These are phyloP conservation scores for Metschnikowia matae DNA, from an alignment of 805 yeast genomes.

Conservation along the genomic window DNA sequence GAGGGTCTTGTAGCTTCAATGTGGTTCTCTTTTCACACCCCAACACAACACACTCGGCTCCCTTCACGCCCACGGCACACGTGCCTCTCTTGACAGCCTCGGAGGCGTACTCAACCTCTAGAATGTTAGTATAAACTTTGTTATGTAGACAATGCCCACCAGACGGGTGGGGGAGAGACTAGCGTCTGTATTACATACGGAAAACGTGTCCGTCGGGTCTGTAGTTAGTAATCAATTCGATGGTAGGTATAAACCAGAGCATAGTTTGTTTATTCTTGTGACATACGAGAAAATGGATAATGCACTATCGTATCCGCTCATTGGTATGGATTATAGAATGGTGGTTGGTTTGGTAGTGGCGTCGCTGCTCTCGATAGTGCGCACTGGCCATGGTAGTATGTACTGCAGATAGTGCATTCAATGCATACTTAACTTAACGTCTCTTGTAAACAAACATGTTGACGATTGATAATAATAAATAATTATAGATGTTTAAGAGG, in stretches of 20 bases:
- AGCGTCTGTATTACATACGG: constrained; percentile 46
- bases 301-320: constrained; percentile 99
- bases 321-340: constrained; percentile 21
- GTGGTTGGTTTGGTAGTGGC: constrained; percentile 5
- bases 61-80: constrained; percentile 96
- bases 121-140: constrained; percentile 26
- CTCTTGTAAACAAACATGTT: too few species aligned
- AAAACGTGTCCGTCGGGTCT: constrained; percentile 99
- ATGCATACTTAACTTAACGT: too few species aligned
- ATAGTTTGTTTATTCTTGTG: too few species aligned
- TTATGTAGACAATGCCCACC: not conserved
- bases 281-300: constrained; percentile 92
- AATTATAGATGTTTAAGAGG: too few species aligned
- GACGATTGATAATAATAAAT: too few species aligned
- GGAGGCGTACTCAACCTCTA: constrained; percentile 91
- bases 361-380: constrained; percentile 8
- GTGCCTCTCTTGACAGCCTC: constrained; percentile 99
- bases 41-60: constrained; percentile 79
- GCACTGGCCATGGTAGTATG: not conserved
- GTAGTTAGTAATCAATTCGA: constrained; percentile 26
- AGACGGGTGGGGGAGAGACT: not conserved
- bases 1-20: constrained; percentile 89
- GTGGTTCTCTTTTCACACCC: constrained; percentile 98
- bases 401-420: constrained; percentile 1
- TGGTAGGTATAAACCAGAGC: too few species aligned